These are phyloP conservation scores for Camptophora hylomeconis DNA, from an alignment of 2,329 filamentous ascomycete genomes.

Conservation along the genomic window DNA sequence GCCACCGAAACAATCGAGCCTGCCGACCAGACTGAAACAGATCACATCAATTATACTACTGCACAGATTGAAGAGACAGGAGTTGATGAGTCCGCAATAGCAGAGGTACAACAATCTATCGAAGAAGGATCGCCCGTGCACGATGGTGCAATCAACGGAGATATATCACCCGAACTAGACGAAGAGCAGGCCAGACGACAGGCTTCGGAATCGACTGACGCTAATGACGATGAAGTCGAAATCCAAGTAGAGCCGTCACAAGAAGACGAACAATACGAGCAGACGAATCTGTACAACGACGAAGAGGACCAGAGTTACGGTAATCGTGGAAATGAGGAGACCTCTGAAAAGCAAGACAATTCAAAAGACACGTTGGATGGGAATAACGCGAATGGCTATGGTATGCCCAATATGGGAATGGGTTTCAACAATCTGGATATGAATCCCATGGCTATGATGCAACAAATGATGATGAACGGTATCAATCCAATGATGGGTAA, in stretches of 20 bases:
- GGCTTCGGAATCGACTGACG: slow-evolving; percentile 7
- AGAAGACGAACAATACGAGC: slow-evolving; percentile 11
- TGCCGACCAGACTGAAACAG: slow-evolving; percentile 7
- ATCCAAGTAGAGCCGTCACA: slow-evolving; percentile 17
- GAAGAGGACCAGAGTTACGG: slow-evolving; percentile 1
- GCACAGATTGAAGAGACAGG: too few species aligned
- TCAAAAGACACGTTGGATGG: slow-evolving; percentile 3
- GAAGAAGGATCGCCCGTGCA: too few species aligned
- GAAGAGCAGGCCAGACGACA: too few species aligned
- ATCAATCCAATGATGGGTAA: slow-evolving; percentile 60
- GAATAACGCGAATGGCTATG: slow-evolving; percentile 23
- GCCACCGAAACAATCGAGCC: slow-evolving; percentile 7
- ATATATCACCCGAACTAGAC: too few species aligned
- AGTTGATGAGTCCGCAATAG: too few species aligned
- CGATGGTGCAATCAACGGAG: too few species aligned
- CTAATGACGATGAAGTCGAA: slow-evolving; percentile 15
- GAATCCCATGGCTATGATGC: slow-evolving; percentile 38
- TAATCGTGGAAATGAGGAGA: slow-evolving; percentile 6
- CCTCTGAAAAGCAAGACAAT: slow-evolving; percentile 7
- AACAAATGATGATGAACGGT: slow-evolving; percentile 46
- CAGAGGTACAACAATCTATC: too few species aligned
- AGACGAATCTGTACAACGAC: slow-evolving; percentile 8
- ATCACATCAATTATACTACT: too few species aligned
- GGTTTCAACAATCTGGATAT: slow-evolving; percentile 40
- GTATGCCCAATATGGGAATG: slow-evolving; percentile 41